Evolutionary conservation across 169 alveolate genomes (phyloP).

Genomic region (Eimeria necatrix): DNA sequence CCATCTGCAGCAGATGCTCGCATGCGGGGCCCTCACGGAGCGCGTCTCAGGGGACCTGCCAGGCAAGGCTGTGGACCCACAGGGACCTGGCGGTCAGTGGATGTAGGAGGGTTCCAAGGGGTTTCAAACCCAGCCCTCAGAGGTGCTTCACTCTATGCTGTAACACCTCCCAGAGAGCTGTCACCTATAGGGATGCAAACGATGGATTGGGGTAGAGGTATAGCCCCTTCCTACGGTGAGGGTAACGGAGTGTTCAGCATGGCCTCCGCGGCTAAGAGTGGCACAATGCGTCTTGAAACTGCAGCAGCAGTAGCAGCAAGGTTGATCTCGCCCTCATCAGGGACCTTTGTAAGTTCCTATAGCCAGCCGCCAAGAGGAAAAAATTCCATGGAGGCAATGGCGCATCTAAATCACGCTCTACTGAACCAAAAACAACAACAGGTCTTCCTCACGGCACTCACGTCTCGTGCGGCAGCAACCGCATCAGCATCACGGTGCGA

Average conservation of each 20-base stretch:
- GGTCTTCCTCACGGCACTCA: slow-evolving; percentile 29
- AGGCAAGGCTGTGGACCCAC: slow-evolving; percentile 41
- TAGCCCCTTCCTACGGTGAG: slow-evolving; percentile 22
- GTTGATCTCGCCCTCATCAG: slow-evolving; percentile 8
- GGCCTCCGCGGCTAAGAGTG: neutral
- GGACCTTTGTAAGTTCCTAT: neutral
- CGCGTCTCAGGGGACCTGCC: slow-evolving; percentile 34
- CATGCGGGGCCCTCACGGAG: slow-evolving; percentile 18
- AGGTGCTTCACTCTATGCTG: slow-evolving; percentile 25
- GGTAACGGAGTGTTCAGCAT: neutral
- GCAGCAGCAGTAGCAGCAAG: slow-evolving; percentile 55
- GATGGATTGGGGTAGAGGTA: slow-evolving; percentile 31
- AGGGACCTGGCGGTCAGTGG: neutral
- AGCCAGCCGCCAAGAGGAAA: slow-evolving; percentile 44
- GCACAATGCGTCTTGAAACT: neutral
- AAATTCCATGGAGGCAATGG: slow-evolving; percentile 51
- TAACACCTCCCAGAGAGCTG: slow-evolving; percentile 49
- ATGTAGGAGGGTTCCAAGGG: slow-evolving; percentile 12
- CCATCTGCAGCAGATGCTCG: slow-evolving; percentile 37
- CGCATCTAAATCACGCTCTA: slow-evolving; percentile 38
- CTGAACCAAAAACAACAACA: slow-evolving; percentile 65
- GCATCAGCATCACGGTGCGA: slow-evolving; percentile 31
- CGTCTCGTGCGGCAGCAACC: slow-evolving; percentile 44
- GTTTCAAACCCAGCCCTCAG: neutral
- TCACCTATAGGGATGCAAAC: slow-evolving; percentile 34